phyloP scores from a whole-genome alignment of 2,329 filamentous ascomycete genomes.

The Emergomyces africanus region DNA sequence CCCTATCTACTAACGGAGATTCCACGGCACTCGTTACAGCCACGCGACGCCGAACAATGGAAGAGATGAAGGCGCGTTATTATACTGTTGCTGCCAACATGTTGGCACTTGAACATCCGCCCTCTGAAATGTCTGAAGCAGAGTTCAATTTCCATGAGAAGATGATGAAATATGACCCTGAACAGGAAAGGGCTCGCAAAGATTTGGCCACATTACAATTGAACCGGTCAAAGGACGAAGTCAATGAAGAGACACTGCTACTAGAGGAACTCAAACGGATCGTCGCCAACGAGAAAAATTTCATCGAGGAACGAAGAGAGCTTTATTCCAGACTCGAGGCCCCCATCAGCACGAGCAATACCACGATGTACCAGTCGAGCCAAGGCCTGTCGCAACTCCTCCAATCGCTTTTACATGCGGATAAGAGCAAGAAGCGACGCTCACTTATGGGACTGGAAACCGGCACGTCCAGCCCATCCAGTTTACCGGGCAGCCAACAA shows the following conservation, averaged over 20 bases:
- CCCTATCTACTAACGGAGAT: slow-evolving; percentile 14
- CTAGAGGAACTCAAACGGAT: slow-evolving; percentile 88
- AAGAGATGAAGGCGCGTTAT: slow-evolving; percentile 84
- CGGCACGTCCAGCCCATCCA: slow-evolving; percentile 32
- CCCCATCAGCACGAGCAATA: slow-evolving; percentile 56
- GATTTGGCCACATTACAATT: slow-evolving; percentile 70
- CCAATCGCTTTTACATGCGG: slow-evolving; percentile 66
- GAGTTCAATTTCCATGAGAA: slow-evolving; percentile 75
- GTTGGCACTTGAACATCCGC: slow-evolving; percentile 66
- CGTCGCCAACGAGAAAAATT: slow-evolving; percentile 67
- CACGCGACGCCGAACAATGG: slow-evolving; percentile 53
- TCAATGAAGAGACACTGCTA: slow-evolving; percentile 80
- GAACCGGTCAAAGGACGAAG: slow-evolving; percentile 70
- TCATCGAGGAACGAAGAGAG: slow-evolving; percentile 79
- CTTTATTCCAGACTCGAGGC: slow-evolving; percentile 79
- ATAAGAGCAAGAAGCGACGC: slow-evolving; percentile 82
- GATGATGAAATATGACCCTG: slow-evolving; percentile 75
- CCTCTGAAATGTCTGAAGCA: slow-evolving; percentile 72
- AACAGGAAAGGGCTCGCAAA: slow-evolving; percentile 68
- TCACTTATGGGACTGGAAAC: slow-evolving; percentile 52
- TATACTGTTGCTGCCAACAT: slow-evolving; percentile 75
- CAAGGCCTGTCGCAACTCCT: slow-evolving; percentile 67
- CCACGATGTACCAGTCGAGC: slow-evolving; percentile 66
- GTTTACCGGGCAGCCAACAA: slow-evolving; percentile 35
- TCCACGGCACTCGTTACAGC: slow-evolving; percentile 41